phyloP scores from a whole-genome alignment of 1,139 yeast species.

The Meyerozyma carpophila region DNA sequence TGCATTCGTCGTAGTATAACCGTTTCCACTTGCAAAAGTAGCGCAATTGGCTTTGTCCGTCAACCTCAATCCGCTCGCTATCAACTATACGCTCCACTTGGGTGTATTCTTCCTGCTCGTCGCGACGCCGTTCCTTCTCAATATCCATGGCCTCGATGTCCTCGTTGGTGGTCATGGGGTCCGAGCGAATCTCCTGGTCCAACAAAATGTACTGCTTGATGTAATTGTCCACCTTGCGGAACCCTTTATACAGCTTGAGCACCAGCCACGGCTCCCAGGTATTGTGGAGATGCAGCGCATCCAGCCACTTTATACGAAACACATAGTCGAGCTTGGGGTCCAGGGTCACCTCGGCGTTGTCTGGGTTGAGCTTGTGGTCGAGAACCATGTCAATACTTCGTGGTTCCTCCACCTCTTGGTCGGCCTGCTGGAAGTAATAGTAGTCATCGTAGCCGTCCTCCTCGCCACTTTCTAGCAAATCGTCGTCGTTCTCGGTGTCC shows the following conservation, averaged over 20 bases:
- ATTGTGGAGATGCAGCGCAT: slow-evolving; percentile 85
- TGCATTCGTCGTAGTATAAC: slow-evolving; percentile 88
- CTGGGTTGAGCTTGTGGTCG: slow-evolving; percentile 44
- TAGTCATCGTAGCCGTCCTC: slow-evolving; percentile 37
- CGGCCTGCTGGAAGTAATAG: slow-evolving; percentile 33
- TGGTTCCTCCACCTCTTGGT: slow-evolving; percentile 30
- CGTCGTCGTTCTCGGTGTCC: slow-evolving; percentile 65
- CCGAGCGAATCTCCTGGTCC: slow-evolving; percentile 72
- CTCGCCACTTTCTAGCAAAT: slow-evolving; percentile 52
- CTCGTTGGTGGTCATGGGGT: slow-evolving; percentile 78
- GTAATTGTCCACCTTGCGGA: slow-evolving; percentile 85
- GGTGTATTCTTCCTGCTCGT: slow-evolving; percentile 78
- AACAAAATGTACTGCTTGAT: slow-evolving; percentile 68
- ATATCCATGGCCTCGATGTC: slow-evolving; percentile 91
- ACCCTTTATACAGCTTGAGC: slow-evolving; percentile 60
- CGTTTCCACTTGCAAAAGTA: slow-evolving; percentile 93
- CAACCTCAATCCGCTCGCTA: slow-evolving; percentile 63
- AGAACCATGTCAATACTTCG: slow-evolving; percentile 47
- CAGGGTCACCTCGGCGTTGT: slow-evolving; percentile 32
- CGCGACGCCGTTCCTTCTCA: slow-evolving; percentile 78
- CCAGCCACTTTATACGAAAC: slow-evolving; percentile 82
- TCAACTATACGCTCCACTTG: slow-evolving; percentile 88
- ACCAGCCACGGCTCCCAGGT: slow-evolving; percentile 81
- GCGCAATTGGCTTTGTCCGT: slow-evolving; percentile 63
- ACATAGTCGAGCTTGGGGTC: slow-evolving; percentile 58